Conservation (phyloP, 1,284 basidiomycete genomes). For the Tilletia caries region DNA sequence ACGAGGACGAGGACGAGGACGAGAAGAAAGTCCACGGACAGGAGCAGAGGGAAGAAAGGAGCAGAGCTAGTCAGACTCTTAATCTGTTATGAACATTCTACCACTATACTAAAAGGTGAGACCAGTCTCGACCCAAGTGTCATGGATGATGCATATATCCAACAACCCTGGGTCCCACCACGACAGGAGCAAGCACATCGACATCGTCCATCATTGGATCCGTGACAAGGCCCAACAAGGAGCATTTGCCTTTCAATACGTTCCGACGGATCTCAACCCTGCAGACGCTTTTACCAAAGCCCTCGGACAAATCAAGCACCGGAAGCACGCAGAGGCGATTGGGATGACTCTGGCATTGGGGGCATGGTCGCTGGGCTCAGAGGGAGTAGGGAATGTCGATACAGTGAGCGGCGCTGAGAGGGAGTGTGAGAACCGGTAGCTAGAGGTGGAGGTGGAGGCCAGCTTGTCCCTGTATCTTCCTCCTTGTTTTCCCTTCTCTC, state of each 20-base stretch:
- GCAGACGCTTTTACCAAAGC: constrained; percentile 14
- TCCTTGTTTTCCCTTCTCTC: not conserved
- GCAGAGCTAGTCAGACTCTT: too few species aligned
- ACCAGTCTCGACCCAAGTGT: too few species aligned
- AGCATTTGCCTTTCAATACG: not conserved
- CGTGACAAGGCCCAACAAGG: not conserved
- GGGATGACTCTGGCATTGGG: not conserved
- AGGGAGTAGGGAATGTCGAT: not conserved
- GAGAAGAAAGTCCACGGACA: too few species aligned
- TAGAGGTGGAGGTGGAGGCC: not conserved
- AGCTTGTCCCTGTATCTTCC: not conserved
- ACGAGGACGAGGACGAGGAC: too few species aligned
- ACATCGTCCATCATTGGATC: constrained; percentile 11
- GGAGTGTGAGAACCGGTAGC: not conserved
- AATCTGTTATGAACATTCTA: too few species aligned
- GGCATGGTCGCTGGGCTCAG: not conserved
- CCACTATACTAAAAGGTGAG: too few species aligned
- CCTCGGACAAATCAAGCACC: not conserved
- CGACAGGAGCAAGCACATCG: constrained; percentile 12
- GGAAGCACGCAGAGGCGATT: not conserved
- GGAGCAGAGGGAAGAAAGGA: too few species aligned
- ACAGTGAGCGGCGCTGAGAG: constrained; percentile 2
- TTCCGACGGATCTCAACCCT: not conserved
- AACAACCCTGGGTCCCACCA: not conserved
- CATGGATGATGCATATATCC: too few species aligned